Evolutionary conservation across 208 protist genomes (phyloP).

Genomic region (Trypanosoma boissoni): DNA sequence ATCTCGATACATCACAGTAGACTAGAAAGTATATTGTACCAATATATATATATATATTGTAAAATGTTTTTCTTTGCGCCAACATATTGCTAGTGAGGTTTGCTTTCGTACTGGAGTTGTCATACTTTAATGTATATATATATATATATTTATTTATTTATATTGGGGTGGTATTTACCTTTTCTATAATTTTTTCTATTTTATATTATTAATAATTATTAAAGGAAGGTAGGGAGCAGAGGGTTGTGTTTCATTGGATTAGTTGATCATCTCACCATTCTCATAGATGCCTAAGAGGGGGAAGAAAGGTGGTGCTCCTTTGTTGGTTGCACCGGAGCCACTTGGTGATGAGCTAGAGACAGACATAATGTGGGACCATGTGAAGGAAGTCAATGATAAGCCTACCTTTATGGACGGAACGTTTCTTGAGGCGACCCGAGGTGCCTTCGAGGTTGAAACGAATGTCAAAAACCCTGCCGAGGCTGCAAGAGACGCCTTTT

Average conservation of each 20-base stretch:
- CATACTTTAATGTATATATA: too few species aligned
- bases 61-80: too few species aligned
- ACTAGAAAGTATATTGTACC: too few species aligned
- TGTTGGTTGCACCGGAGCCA: conserved; percentile 50
- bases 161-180: background rate
- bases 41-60: too few species aligned
- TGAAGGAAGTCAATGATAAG: conserved; percentile 29
- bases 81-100: too few species aligned
- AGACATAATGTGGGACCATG: conserved; percentile 37
- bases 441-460: conserved; percentile 29
- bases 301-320: conserved; percentile 26
- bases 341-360: conserved; percentile 44
- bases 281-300: conserved; percentile 19
- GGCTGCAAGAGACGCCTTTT: conserved; percentile 12
- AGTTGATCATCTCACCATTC: background rate
- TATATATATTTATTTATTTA: too few species aligned
- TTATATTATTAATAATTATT: background rate
- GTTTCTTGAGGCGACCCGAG: conserved; percentile 32
- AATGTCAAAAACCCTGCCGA: conserved; percentile 9
- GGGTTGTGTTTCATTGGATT: background rate
- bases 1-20: conserved; percentile 23
- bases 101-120: too few species aligned
- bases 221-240: background rate
- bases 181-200: background rate
- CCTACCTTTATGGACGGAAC: conserved; percentile 40